These are phyloP conservation scores for Actinomortierella ambigua DNA, from an alignment of 371 early-diverging fungal species.

Conservation along the genomic window DNA sequence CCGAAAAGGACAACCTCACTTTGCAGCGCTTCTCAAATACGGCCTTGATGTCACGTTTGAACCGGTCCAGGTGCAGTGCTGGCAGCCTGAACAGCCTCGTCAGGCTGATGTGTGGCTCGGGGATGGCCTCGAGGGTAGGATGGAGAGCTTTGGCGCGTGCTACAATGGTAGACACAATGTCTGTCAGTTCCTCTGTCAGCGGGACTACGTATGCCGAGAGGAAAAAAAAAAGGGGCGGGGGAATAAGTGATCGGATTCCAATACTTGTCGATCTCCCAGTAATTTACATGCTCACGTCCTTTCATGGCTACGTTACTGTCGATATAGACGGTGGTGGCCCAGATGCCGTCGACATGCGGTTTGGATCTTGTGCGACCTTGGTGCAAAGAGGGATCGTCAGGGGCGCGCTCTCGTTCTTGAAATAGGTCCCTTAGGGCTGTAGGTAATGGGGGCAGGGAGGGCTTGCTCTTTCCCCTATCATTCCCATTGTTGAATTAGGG, in stretches of 20 bases:
- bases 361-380: conserved; percentile 24
- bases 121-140: conserved; percentile 24
- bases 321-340: conserved; percentile 42
- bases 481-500: too few relatives aligned
- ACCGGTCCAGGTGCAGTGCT: conserved; percentile 29
- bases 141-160: conserved; percentile 15
- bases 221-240: neutral
- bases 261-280: neutral
- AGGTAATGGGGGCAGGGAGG: conserved; percentile 29
- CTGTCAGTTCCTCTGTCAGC: conserved; percentile 24
- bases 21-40: conserved; percentile 20
- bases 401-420: conserved; percentile 32
- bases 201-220: conserved; percentile 8
- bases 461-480: neutral
- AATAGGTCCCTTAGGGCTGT: conserved; percentile 24
- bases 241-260: neutral
- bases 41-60: conserved; percentile 15
- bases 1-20: conserved; percentile 29
- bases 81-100: conserved; percentile 33
- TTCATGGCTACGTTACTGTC: too few relatives aligned
- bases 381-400: conserved; percentile 23
- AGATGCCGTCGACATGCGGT: conserved; percentile 36
- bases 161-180: conserved; percentile 22
- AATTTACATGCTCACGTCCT: too few relatives aligned
- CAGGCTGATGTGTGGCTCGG: conserved; percentile 35